Evolutionary conservation across 345 rosid genomes (phyloP).

Genomic region (Geranium brycei): DNA sequence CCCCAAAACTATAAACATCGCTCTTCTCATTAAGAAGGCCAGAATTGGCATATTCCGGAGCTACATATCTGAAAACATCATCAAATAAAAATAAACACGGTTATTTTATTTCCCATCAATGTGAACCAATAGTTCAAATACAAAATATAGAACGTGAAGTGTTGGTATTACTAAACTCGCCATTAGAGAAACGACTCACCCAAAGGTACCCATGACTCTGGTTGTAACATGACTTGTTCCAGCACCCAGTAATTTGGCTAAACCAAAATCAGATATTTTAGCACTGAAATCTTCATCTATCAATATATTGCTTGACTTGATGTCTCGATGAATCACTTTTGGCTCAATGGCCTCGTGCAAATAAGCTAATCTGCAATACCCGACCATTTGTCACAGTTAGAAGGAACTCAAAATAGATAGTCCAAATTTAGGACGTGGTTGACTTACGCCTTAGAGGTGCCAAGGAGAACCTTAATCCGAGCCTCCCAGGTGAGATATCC

Average conservation of each 20-base stretch:
- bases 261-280: constrained; percentile 39
- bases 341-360: constrained; percentile 45
- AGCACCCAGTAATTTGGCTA: constrained; percentile 40
- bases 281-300: constrained; percentile 40
- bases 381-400: neutral
- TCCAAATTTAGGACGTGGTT: neutral
- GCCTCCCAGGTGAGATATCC: constrained; percentile 46
- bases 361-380: constrained; percentile 31
- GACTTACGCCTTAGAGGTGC: constrained; percentile 43
- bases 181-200: constrained; percentile 13
- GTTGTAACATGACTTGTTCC: constrained; percentile 40
- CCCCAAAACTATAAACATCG: constrained; percentile 16
- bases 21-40: constrained; percentile 17
- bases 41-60: constrained; percentile 18
- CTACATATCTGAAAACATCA: constrained; percentile 12
- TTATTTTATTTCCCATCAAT: neutral
- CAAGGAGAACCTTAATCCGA: constrained; percentile 35
- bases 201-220: constrained; percentile 43
- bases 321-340: constrained; percentile 41
- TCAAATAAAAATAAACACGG: neutral
- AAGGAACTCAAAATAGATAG: neutral
- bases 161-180: neutral
- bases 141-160: no score
- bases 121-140: neutral
- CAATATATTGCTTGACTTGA: constrained; percentile 36